phyloP scores from a whole-genome alignment of 1,284 basidiomycete species.

The Sporisorium reilianum region DNA sequence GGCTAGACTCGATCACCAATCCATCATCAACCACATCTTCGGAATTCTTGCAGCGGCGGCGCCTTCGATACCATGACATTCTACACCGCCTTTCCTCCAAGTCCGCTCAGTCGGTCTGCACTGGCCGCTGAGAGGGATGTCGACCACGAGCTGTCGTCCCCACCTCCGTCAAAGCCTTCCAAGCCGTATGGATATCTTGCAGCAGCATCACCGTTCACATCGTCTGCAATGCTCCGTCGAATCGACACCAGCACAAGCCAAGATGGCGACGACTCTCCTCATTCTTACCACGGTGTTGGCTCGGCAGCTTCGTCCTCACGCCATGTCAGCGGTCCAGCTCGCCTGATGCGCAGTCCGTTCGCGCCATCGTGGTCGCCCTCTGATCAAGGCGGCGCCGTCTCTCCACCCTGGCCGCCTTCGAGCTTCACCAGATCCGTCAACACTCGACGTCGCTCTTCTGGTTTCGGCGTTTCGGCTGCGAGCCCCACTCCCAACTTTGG shows the following conservation, averaged over 20 bases:
- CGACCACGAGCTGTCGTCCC: neutral
- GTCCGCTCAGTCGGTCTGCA: conserved; percentile 50
- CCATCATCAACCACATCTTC: too few species aligned
- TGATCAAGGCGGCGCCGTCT: conserved; percentile 16
- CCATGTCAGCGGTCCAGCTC: conserved; percentile 38
- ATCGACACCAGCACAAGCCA: neutral
- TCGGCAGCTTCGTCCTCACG: conserved; percentile 18
- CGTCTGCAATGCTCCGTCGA: neutral
- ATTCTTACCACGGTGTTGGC: neutral
- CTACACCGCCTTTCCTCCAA: conserved; percentile 47
- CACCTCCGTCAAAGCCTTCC: neutral
- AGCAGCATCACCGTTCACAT: conserved; percentile 1
- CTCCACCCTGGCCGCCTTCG: conserved; percentile 25
- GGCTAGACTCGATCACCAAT: neutral
- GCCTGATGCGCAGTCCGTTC: conserved; percentile 27
- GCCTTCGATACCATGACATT: conserved; percentile 23
- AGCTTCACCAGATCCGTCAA: conserved; percentile 32
- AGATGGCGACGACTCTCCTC: neutral
- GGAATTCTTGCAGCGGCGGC: too few species aligned
- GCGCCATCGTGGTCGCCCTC: conserved; percentile 16
- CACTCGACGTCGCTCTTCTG: conserved; percentile 39
- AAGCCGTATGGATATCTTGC: conserved; percentile 5
- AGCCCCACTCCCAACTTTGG: conserved; percentile 48
- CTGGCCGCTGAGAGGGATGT: conserved; percentile 5
- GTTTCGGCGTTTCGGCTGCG: conserved; percentile 20